Base-by-base conservation (phyloP, 345 rosid species). In the Mangifera indica region DNA sequence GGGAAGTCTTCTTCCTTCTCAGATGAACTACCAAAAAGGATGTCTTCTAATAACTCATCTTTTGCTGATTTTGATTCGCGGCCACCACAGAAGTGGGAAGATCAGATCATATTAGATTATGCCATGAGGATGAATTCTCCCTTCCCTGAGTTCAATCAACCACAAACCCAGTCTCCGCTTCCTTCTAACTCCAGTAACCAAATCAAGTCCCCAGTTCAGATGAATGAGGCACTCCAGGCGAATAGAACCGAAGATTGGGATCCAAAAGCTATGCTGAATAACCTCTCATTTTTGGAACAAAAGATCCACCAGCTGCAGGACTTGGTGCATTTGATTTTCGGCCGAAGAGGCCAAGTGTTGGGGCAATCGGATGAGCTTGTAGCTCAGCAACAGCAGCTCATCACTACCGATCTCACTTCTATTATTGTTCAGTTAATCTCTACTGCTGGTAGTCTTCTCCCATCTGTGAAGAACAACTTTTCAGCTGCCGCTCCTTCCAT, bases 361-460 rank as follows among this genome's bases (percentile, higher is more conserved):
- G 87, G 87, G 53, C 85, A 77, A 55, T 85, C 84, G 0, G 85
- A 87, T 61, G 91, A 90, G 48, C 79, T 89, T 45, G 81, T 76
- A 56, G 76, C 86, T 66, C 98, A 94, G 81, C 89, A 86, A 54
- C 93, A 91, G 71, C 98, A 90, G 74, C 88, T 91, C 54, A 72
- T 95, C 37, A 89, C 93, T 13, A 85, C 98, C 10, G 97, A 92
- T 82, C 90, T 95, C 67, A 92, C 97, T 78, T 95, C 98, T 0
- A 91, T 95, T 63, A 92, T 92, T 45, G 91, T 89, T 67, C 99
- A 95, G 82, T 71, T 95, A 79, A 95, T 95, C 77, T 91, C 99
- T 22, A 86, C 99, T 44, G 96, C 98, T 5, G 98, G 98, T 63
- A 92, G 88, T 77, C 97, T 95, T 78, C 92, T 94, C 66, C 99